Percentiles rank a stretch among this genome's conserved stretches.
Conservation (phyloP, 2,329 filamentous ascomycete genomes). For the Phaeosphaeria sp. region DNA sequence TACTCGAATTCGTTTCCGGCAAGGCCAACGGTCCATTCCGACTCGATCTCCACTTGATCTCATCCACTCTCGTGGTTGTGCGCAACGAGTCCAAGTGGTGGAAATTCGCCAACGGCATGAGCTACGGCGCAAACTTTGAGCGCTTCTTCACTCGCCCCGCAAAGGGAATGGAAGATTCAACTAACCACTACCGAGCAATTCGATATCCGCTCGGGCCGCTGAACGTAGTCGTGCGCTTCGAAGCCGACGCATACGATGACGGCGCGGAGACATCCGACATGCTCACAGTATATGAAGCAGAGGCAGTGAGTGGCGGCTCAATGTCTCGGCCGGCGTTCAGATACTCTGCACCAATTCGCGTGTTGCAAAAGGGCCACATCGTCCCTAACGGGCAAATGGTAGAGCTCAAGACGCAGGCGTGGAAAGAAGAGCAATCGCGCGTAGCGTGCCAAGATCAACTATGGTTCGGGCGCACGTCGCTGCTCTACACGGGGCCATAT, state of each 20-base stretch:
- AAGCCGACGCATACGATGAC: conserved; percentile 38
- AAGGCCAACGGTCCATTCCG: conserved; percentile 32
- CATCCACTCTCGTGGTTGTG: conserved; percentile 35
- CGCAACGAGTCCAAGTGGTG: conserved; percentile 33
- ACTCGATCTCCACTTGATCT: conserved; percentile 28
- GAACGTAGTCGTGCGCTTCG: conserved; percentile 34
- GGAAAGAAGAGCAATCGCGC: conserved; percentile 9
- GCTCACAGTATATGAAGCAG: conserved; percentile 12
- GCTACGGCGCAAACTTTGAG: conserved; percentile 36
- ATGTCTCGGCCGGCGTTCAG: conserved; percentile 18
- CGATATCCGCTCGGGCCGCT: conserved; percentile 35
- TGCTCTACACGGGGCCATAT: conserved; percentile 31
- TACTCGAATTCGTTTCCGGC: conserved; percentile 34
- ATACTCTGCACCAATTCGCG: conserved; percentile 22
- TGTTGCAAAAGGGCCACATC: conserved; percentile 33
- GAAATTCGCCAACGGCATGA: conserved; percentile 18
- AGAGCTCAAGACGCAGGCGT: conserved; percentile 32
- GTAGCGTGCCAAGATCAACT: conserved; percentile 35
- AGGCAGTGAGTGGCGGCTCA: conserved; percentile 18
- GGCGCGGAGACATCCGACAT: conserved; percentile 13
- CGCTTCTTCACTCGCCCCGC: conserved; percentile 28
- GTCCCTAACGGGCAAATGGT: conserved; percentile 29
- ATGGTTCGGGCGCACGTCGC: conserved; percentile 39
- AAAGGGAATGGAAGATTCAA: conserved; percentile 32
- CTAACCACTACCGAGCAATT: conserved; percentile 39